These are phyloP conservation scores for Sporothrix inflata DNA, from an alignment of 2,329 filamentous ascomycete species.

Conservation along the genomic window DNA sequence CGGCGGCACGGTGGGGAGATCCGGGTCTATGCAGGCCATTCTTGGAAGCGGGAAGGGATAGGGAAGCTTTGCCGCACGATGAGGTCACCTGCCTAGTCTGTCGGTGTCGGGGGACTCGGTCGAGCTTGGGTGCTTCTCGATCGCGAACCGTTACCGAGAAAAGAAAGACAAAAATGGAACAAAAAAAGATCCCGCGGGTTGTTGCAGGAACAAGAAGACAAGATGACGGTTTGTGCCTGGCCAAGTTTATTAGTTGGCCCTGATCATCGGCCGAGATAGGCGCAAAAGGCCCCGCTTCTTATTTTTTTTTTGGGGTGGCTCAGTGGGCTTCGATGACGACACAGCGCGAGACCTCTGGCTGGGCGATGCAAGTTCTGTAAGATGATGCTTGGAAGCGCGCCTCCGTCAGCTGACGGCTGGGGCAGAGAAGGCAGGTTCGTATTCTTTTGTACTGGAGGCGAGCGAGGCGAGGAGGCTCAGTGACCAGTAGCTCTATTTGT, in stretches of 20 bases:
- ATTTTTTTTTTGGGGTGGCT: not conserved
- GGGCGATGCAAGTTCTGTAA: slow-evolving; percentile 2
- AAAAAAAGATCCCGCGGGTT: not conserved
- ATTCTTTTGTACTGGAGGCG: not conserved
- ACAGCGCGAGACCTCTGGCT: not conserved
- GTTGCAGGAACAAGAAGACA: not conserved
- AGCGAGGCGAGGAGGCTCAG: not conserved
- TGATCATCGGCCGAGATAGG: not conserved
- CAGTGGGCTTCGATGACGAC: not conserved
- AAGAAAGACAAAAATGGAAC: not conserved
- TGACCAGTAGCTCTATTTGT: not conserved
- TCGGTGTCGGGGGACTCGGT: not conserved
- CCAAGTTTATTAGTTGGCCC: not conserved
- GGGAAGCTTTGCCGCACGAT: slow-evolving; percentile 10
- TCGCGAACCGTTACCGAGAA: not conserved
- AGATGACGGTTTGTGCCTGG: not conserved
- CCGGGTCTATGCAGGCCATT: not conserved
- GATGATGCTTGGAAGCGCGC: not conserved
- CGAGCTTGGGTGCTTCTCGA: not conserved
- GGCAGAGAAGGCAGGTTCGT: not conserved
- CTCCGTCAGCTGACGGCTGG: not conserved
- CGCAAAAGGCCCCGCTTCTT: not conserved
- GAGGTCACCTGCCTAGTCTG: slow-evolving; percentile 8
- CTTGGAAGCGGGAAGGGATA: not conserved
- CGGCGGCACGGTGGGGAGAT: not conserved